Conservation (phyloP, 225 moss, liverwort and hornwort species). For the Pseudoscleropodium purum region DNA sequence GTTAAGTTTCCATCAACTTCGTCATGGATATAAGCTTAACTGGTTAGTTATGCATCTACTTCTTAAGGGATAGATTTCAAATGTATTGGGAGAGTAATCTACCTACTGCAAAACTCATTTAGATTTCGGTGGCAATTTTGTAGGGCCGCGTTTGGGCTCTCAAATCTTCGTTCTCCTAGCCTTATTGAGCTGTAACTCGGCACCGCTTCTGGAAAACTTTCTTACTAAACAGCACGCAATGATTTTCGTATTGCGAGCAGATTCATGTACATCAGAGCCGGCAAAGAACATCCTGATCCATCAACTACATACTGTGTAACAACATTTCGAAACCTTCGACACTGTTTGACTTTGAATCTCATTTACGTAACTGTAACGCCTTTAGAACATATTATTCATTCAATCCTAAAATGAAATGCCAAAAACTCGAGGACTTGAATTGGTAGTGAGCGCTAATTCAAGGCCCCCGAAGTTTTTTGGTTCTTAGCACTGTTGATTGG, state of each 20-base stretch:
- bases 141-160: not conserved
- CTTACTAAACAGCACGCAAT: not conserved
- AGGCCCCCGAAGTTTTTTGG: not conserved
- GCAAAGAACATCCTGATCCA: not conserved
- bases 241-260: not conserved
- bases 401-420: not conserved
- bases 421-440: not conserved
- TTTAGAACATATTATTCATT: not conserved
- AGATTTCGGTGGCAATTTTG: not conserved
- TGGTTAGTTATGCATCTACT: not conserved
- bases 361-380: no score
- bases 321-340: not conserved
- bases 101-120: not conserved
- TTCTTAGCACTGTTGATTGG: not conserved
- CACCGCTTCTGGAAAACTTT: not conserved
- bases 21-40: not conserved
- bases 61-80: not conserved
- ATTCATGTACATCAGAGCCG: not conserved
- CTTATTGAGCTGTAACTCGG: not conserved
- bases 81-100: not conserved
- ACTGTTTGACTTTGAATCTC: not conserved
- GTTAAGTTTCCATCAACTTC: not conserved
- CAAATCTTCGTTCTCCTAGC: not conserved
- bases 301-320: not conserved
- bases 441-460: not conserved